Percentiles rank a stretch among this genome's conserved stretches.
phyloP scores from a whole-genome alignment of 1,284 basidiomycete species.

The Salmacisia buchloeana region DNA sequence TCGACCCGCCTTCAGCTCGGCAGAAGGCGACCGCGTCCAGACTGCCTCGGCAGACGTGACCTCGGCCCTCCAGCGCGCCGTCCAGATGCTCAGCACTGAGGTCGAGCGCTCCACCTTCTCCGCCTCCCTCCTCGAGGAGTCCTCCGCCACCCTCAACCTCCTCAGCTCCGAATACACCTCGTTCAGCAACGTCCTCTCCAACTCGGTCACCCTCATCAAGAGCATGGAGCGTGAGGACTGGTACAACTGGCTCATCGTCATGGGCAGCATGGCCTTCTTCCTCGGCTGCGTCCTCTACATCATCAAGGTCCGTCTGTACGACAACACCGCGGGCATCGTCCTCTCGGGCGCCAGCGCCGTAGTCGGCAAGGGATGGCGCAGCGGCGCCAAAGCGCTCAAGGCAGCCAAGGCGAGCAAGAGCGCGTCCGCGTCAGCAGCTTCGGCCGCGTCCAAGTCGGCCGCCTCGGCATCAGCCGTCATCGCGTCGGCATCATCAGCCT shows the following conservation, averaged over 20 bases:
- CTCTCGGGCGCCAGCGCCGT: not conserved
- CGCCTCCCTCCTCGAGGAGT: conserved; percentile 43
- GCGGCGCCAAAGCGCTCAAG: not conserved
- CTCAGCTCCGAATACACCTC: conserved; percentile 40
- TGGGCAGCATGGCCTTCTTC: conserved; percentile 37
- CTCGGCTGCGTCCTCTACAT: conserved; percentile 39
- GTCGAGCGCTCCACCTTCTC: conserved; percentile 47
- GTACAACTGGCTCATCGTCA: conserved; percentile 34
- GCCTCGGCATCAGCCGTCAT: not conserved
- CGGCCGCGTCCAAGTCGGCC: too few relatives aligned
- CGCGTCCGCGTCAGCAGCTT: not conserved
- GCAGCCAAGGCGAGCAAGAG: conserved; percentile 3
- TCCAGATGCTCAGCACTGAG: conserved; percentile 42
- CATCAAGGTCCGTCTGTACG: conserved; percentile 41
- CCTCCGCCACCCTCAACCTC: conserved; percentile 32
- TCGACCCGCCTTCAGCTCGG: conserved; percentile 20
- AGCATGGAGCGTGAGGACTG: conserved; percentile 48
- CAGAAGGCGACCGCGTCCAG: conserved; percentile 35
- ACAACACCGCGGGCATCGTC: conserved; percentile 33
- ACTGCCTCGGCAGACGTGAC: conserved; percentile 45
- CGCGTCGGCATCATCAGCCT: not conserved
- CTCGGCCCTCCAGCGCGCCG: conserved; percentile 39
- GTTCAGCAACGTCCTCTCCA: conserved; percentile 35
- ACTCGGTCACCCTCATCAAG: conserved; percentile 40
- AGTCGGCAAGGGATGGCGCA: not conserved